These are phyloP conservation scores for Trichoderma simmonsii DNA, from an alignment of 2,329 filamentous ascomycete species.

Conservation along the genomic window DNA sequence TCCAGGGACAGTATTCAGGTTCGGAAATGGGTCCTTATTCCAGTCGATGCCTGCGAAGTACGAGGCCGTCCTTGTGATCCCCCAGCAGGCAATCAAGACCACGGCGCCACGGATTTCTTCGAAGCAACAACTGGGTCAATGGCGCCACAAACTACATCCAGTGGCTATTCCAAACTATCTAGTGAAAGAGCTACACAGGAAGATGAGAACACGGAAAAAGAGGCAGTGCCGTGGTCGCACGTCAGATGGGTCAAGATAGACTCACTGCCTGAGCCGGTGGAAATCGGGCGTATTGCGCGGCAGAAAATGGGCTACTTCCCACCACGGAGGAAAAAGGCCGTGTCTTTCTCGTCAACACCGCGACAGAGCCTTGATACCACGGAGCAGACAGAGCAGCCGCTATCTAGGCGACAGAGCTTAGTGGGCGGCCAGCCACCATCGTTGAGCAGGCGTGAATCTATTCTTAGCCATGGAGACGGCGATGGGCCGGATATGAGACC, in stretches of 20 bases:
- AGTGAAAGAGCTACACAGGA: conserved; percentile 17
- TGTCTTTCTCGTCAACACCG: conserved; percentile 65
- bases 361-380: conserved; percentile 59
- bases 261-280: conserved; percentile 63
- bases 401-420: conserved; percentile 44
- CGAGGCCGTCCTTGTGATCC: conserved; percentile 69
- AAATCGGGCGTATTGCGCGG: conserved; percentile 81
- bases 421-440: conserved; percentile 36
- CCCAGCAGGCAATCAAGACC: conserved; percentile 39
- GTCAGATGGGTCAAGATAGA: conserved; percentile 86
- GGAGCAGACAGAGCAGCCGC: conserved; percentile 33
- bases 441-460: conserved; percentile 34
- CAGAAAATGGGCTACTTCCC: conserved; percentile 87
- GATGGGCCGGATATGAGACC: conserved; percentile 41
- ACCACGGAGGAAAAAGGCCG: conserved; percentile 79
- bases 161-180: conserved; percentile 12
- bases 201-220: conserved; percentile 32
- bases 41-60: conserved; percentile 83
- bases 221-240: conserved; percentile 76
- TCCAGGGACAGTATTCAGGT: conserved; percentile 86
- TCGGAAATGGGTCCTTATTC: conserved; percentile 75
- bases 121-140: conserved; percentile 13
- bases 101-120: conserved; percentile 49
- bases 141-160: background rate
- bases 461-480: conserved; percentile 38